These are phyloP conservation scores for Plasmodium chabaudi DNA, from an alignment of 169 alveolate genomes.

Conservation along the genomic window DNA sequence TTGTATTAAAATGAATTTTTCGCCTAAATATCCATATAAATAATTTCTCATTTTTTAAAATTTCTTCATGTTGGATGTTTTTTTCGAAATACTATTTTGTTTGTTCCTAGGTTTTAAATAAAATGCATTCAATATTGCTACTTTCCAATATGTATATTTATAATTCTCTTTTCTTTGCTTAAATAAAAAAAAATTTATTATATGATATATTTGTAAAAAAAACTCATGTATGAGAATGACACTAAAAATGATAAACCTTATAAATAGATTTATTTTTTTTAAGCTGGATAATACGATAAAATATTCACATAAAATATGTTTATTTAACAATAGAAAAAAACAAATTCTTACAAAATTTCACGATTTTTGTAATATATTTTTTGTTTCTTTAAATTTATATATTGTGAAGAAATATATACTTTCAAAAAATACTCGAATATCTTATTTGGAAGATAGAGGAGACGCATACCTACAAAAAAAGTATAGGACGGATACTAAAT, in stretches of 20 bases:
- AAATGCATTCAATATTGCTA: too few species aligned
- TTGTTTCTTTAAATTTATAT: conserved; percentile 41
- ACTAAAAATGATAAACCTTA: neutral
- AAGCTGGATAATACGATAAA: neutral
- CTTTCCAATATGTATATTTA: too few species aligned
- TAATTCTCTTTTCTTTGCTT: neutral
- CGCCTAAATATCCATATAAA: too few species aligned
- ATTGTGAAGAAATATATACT: conserved; percentile 36
- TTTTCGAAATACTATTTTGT: too few species aligned
- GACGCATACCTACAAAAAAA: conserved; percentile 54
- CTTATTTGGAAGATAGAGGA: conserved; percentile 44
- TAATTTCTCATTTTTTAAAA: too few species aligned
- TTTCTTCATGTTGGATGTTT: too few species aligned
- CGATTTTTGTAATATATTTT: conserved; percentile 8
- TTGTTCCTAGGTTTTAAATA: too few species aligned
- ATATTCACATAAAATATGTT: neutral
- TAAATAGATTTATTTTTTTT: neutral
- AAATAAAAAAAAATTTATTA: neutral
- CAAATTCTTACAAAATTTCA: neutral
- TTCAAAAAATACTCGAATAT: conserved; percentile 13
- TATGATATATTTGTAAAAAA: neutral
- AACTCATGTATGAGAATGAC: neutral
- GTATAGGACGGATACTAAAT: conserved; percentile 43
- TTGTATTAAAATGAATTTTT: too few species aligned
- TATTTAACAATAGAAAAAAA: neutral